Evolutionary conservation across 2,329 filamentous ascomycete genomes (phyloP).

Genomic region (Talaromyces albobiverticillius): DNA sequence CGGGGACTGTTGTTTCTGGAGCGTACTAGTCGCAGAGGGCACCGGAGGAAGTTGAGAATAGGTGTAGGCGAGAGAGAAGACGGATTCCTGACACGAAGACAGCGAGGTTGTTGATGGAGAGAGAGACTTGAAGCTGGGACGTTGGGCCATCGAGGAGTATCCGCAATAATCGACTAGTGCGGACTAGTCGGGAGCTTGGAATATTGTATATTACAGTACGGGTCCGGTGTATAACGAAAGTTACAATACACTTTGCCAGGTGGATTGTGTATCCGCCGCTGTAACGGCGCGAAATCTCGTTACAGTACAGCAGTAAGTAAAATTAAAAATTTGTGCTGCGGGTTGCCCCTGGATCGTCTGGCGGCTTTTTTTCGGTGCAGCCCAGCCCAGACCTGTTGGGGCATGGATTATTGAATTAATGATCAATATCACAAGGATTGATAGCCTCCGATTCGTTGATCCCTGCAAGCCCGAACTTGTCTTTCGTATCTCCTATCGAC

Average conservation of each 20-base stretch:
- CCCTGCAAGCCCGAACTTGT: too few relatives aligned
- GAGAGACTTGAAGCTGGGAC: not conserved
- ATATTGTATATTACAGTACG: not conserved
- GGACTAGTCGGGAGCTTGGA: not conserved
- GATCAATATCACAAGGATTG: too few relatives aligned
- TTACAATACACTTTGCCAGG: not conserved
- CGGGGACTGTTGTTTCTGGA: not conserved
- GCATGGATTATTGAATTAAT: not conserved
- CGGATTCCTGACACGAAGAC: conserved; percentile 12
- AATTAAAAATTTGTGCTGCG: conserved; percentile 7
- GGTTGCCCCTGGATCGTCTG: conserved; percentile 7
- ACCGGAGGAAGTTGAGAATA: not conserved
- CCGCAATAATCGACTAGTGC: not conserved
- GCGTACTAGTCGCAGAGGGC: not conserved
- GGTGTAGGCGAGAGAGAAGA: not conserved
- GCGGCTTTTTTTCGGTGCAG: not conserved
- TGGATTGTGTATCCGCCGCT: not conserved
- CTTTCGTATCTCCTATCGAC: too few relatives aligned
- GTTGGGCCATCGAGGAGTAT: not conserved
- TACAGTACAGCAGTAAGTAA: not conserved
- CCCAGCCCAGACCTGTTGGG: not conserved
- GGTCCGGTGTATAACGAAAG: not conserved
- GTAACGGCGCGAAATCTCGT: not conserved
- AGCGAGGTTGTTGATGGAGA: conserved; percentile 9
- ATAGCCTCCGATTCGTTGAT: too few relatives aligned